Base-by-base conservation (phyloP, 2,329 filamentous ascomycete genomes). In the Pleomassaria siparia region DNA sequence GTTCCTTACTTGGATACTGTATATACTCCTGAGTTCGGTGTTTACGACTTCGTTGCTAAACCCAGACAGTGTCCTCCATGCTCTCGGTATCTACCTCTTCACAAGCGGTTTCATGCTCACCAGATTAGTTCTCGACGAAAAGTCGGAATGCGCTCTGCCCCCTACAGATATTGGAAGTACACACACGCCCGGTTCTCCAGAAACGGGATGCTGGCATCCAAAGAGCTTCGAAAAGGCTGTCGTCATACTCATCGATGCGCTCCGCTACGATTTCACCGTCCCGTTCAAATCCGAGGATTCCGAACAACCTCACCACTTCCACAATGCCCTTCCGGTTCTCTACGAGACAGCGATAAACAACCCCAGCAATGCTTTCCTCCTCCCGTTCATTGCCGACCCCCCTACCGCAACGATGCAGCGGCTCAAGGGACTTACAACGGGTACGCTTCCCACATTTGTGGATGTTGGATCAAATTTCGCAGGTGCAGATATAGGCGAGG, bases 311-410 rank as follows among this genome's bases (percentile, higher is more conserved):
- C 81, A 82, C 51, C 75, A 87, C 50, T 99, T 89, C 70, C 91
- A 96, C 71, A 88, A 99, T 67, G 87, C 91, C 5, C 81, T 99
- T 26, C 89, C 91, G 1, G 83, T 96, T 44, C 76, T 97, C 21
- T 87, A 96, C 74, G 89, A 96, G 62, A 91, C 86, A 10, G 87
- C 92, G 0, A 74, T 85, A 48, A 76, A 82, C 47, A 78, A 82
- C 39, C 94, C 94, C 0, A 76, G 86, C 46, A 89, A 95, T 70
- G 91, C 94, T 1, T 89, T 99, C 64, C 76, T 99, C 40, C 80
- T 91, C 21, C 94, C 94, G 1, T 99, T 99, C 71, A 96, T 99
- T 64, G 94, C 94, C 30, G 94, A 99, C 65, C 92, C 94, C 28
- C 94, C 94, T 6, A 99, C 94, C 3, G 87, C 91, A 5, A 99